A percentile compares a stretch with the other conserved stretches of the same genome.
Evolutionary conservation across 1,139 yeast genomes (phyloP).

Genomic region (Suzukiozyma palmioleophila): DNA sequence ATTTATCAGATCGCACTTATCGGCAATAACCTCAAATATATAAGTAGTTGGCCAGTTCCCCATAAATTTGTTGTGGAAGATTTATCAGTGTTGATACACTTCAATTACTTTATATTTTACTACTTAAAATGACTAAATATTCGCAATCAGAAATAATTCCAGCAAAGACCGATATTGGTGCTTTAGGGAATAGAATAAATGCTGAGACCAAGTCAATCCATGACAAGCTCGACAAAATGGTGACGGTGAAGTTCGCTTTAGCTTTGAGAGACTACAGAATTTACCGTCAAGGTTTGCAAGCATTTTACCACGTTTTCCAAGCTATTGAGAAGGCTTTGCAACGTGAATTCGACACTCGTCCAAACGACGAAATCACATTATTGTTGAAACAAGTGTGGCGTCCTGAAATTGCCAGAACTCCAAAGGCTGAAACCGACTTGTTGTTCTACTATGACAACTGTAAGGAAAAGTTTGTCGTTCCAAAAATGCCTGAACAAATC

Average conservation of each 20-base stretch:
- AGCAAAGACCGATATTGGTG: slow-evolving; percentile 69
- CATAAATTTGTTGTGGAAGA: too few relatives aligned
- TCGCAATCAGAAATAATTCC: slow-evolving; percentile 39
- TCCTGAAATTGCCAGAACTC: slow-evolving; percentile 65
- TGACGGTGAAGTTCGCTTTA: slow-evolving; percentile 66
- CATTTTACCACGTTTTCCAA: slow-evolving; percentile 71
- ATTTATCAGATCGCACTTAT: slow-evolving; percentile 1
- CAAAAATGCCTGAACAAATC: slow-evolving; percentile 59
- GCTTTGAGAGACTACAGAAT: slow-evolving; percentile 73
- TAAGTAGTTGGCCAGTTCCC: too few relatives aligned
- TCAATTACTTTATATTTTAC: too few relatives aligned
- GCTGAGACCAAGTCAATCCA: slow-evolving; percentile 61
- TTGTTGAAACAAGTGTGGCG: slow-evolving; percentile 50
- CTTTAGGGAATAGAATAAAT: slow-evolving; percentile 78
- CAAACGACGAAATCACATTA: slow-evolving; percentile 11
- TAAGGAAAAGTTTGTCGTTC: slow-evolving; percentile 46
- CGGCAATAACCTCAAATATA: neutral
- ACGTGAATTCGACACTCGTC: slow-evolving; percentile 40
- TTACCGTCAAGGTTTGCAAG: slow-evolving; percentile 76
- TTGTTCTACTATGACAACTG: slow-evolving; percentile 57
- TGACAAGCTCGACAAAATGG: slow-evolving; percentile 63
- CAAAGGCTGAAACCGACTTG: slow-evolving; percentile 56
- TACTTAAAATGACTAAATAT: neutral
- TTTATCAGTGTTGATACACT: too few relatives aligned
- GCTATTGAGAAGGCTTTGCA: slow-evolving; percentile 49